Conservation (phyloP, 371 early-diverging fungal species). For the Syncephalastrum monosporum region DNA sequence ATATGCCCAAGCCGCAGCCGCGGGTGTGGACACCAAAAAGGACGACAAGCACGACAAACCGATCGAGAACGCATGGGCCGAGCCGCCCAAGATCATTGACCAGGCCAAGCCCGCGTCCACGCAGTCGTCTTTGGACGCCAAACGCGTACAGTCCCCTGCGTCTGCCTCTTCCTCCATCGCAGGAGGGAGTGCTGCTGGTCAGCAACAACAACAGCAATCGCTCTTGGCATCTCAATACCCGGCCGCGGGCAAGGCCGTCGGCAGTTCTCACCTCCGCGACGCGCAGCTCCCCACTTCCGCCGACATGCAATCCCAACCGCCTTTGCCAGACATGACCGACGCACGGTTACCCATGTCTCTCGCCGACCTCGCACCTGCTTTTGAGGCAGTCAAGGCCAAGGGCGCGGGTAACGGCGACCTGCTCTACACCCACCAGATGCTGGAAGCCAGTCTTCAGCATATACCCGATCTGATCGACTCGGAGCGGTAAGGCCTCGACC, state of each 20-base stretch:
- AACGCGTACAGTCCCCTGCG: conserved; percentile 4
- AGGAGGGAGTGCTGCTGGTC: conserved; percentile 3
- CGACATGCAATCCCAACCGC: neutral
- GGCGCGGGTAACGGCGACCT: conserved; percentile 37
- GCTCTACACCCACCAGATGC: conserved; percentile 64
- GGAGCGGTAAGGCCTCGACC: conserved; percentile 52
- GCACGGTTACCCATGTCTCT: conserved; percentile 71
- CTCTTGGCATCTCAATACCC: conserved; percentile 22
- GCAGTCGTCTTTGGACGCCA: conserved; percentile 5
- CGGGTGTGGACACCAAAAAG: conserved; percentile 7
- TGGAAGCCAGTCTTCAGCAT: conserved; percentile 75
- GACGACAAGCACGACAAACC: conserved; percentile 1
- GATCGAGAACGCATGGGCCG: conserved; percentile 23
- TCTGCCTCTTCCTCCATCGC: conserved; percentile 4
- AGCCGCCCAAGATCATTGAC: conserved; percentile 31
- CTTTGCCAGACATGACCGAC: conserved; percentile 37
- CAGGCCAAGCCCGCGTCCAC: conserved; percentile 21
- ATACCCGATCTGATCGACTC: conserved; percentile 77
- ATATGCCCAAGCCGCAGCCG: conserved; percentile 37
- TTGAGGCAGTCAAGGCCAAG: conserved; percentile 73
- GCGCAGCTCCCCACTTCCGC: too few relatives aligned
- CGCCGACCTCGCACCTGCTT: conserved; percentile 74
- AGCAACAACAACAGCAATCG: conserved; percentile 20
- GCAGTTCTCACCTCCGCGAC: neutral
- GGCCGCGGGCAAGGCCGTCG: conserved; percentile 6